These are phyloP conservation scores for Thielaviopsis populi DNA, from an alignment of 2,329 filamentous ascomycete species.

Conservation along the genomic window DNA sequence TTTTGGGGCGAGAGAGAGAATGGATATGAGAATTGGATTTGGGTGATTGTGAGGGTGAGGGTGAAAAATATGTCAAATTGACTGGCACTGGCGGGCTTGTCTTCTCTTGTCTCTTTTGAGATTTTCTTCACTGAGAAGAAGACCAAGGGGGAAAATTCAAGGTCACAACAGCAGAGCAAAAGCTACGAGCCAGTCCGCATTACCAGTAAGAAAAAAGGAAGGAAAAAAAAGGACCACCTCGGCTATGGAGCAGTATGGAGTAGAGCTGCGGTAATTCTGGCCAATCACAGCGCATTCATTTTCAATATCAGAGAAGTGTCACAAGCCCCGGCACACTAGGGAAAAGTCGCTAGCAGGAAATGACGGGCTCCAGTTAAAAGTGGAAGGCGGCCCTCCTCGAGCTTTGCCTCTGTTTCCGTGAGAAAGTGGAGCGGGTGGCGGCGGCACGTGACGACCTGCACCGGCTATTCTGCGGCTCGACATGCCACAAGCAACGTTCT, in stretches of 20 bases:
- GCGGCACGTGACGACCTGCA: not conserved
- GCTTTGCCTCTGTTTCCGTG: no score
- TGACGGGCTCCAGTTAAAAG: slow-evolving; percentile 1
- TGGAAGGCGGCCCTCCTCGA: not conserved
- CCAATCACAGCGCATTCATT: slow-evolving; percentile 16
- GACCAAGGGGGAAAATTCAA: not conserved
- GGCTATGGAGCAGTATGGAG: slow-evolving; percentile 13
- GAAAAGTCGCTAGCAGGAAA: slow-evolving; percentile 7
- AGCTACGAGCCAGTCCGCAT: not conserved
- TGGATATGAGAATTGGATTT: not conserved
- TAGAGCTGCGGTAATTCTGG: not conserved
- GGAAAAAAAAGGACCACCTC: slow-evolving; percentile 13
- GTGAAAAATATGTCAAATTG: not conserved
- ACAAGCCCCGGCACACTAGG: slow-evolving; percentile 6
- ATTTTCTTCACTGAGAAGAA: not conserved
- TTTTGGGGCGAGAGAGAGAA: not conserved
- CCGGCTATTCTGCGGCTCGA: slow-evolving; percentile 13
- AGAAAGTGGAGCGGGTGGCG: not conserved
- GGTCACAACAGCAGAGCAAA: not conserved
- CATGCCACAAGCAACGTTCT: slow-evolving; percentile 8
- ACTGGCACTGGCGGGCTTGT: not conserved
- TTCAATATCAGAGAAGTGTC: slow-evolving; percentile 13
- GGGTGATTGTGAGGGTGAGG: not conserved
- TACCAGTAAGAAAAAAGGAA: slow-evolving; percentile 5
- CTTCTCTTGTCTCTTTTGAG: not conserved